phyloP scores from a whole-genome alignment of 345 rosid genomes.

The Syzygium aromaticum region DNA sequence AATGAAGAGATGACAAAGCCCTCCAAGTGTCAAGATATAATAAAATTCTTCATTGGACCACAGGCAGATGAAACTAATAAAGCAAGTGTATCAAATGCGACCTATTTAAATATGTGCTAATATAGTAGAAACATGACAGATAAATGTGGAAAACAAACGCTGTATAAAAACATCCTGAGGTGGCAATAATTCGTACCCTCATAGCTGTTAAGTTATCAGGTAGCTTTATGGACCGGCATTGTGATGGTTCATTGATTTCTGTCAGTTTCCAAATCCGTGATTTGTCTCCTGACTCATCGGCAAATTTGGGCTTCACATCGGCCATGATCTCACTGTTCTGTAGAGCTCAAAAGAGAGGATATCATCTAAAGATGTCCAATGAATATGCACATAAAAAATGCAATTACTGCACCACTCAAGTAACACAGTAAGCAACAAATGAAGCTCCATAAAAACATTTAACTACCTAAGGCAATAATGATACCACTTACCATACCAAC shows the following conservation, averaged over 20 bases:
- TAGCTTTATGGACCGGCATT: slow-evolving; percentile 72
- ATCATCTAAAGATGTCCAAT: not conserved
- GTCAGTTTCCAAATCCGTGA: slow-evolving; percentile 74
- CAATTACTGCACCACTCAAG: not conserved
- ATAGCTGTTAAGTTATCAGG: slow-evolving; percentile 52
- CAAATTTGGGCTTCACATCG: slow-evolving; percentile 69
- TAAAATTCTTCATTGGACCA: not conserved
- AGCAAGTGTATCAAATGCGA: not conserved
- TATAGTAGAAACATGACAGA: not conserved
- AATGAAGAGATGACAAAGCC: not conserved
- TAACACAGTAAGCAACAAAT: not conserved
- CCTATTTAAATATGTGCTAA: not conserved
- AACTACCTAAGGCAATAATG: not conserved
- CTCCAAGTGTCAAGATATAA: not conserved
- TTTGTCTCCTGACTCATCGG: slow-evolving; percentile 56
- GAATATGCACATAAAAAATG: not conserved
- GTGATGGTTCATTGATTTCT: slow-evolving; percentile 73
- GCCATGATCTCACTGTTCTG: slow-evolving; percentile 51
- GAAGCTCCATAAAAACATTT: not conserved
- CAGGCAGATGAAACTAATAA: not conserved
- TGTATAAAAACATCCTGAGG: not conserved
- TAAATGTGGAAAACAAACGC: not conserved
- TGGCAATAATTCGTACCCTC: slow-evolving; percentile 35
- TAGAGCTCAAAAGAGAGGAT: slow-evolving; percentile 15
- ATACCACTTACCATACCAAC: slow-evolving; percentile 46